Conservation (phyloP, 2,329 filamentous ascomycete genomes). For the Epichloe festucae region DNA sequence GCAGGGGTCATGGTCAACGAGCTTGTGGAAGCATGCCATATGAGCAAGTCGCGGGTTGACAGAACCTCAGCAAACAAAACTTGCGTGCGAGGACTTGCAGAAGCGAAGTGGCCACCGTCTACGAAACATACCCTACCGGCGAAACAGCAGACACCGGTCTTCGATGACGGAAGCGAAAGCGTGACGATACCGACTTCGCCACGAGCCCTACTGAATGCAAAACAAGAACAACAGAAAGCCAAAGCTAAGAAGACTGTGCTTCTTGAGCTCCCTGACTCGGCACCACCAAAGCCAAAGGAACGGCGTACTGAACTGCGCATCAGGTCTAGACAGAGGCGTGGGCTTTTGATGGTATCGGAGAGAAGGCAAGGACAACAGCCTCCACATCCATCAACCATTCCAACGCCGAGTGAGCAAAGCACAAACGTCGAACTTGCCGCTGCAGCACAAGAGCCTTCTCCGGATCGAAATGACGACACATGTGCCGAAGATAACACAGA, state of each 20-base stretch:
- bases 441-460: not conserved
- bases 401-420: not conserved
- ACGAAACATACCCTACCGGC: not conserved
- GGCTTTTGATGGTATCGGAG: slow-evolving; percentile 33
- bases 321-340: slow-evolving; percentile 32
- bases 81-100: not conserved
- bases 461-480: not conserved
- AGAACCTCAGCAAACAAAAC: not conserved
- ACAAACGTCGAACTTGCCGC: not conserved
- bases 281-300: slow-evolving; percentile 6
- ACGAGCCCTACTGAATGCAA: not conserved
- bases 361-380: slow-evolving; percentile 9
- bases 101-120: not conserved
- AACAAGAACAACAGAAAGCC: not conserved
- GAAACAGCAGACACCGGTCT: not conserved
- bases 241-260: not conserved
- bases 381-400: not conserved
- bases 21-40: not conserved
- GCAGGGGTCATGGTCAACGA: not conserved
- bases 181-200: no score
- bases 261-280: not conserved
- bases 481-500: not conserved
- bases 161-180: not conserved
- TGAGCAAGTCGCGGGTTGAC: not conserved
- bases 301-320: slow-evolving; percentile 34